Evolutionary conservation across 305 asterid genomes (phyloP), one percentile per base, ranked within the genome.

Genomic region (Striga hermonthica): DNA sequence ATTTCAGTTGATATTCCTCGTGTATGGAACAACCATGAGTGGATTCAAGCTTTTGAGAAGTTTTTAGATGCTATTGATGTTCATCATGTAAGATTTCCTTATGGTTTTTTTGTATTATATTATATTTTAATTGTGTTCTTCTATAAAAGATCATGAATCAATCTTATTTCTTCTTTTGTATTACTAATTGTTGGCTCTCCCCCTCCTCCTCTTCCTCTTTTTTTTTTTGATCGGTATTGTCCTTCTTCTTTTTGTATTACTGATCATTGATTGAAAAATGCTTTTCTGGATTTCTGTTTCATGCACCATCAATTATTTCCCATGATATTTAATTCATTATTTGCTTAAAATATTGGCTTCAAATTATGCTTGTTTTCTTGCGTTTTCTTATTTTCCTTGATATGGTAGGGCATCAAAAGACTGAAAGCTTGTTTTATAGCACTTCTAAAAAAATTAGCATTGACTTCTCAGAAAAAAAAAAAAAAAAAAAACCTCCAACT

Each of bases 11-110:
- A 93, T 80, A 93, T 93, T 82, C 96, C 98, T 34, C 72, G 92
- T 48, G 92, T 81, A 54, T 90, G 98, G 98, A 90, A 82, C 83
- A 84, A 88, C 73, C 84, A 78, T 5, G 98, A 93, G 74, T 93
- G 98, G 98, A 69, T 90, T 78, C 95, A 83, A 72, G 94, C 96
- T 48, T 93, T 93, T 79, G 98, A 93, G 83, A 93, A 87, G 86
- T 93, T 93, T 77, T 81, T 93, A 75, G 98, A 93, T 83, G 87
- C 80, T 73, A 84, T 93, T 74, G 94, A 93, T 70, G 97, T 93
- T 74, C 97, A 87, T 79, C 98, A 86, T 75, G 98, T 92, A 84
- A 84, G 98, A 68, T 74, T 72, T 58, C 64, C 50, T 28, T 75
- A 9, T 69, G 38, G 7, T 16, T 7, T 39, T 56, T 45, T 49